A percentile compares a stretch with the other conserved stretches of the same genome.
These are phyloP conservation scores for Coemansia sp. DNA, from an alignment of 192 early-diverging fungal species.

Conservation along the genomic window DNA sequence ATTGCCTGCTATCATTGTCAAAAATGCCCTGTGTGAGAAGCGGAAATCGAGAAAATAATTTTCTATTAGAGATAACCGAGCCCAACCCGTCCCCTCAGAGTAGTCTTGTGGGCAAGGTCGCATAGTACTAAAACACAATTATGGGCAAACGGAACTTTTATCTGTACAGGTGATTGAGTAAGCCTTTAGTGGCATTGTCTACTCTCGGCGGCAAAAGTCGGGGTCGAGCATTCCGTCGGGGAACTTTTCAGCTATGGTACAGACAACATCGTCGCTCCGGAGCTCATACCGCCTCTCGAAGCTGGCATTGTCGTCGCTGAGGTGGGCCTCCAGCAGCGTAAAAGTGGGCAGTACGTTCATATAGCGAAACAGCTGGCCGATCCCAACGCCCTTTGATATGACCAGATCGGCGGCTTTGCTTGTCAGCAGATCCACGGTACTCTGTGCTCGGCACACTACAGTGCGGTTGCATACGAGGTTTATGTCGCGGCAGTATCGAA, in stretches of 20 bases:
- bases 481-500: conserved; percentile 48
- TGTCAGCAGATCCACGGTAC: conserved; percentile 47
- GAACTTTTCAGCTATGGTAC: conserved; percentile 45
- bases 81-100: background rate
- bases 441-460: conserved; percentile 48
- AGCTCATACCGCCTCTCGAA: conserved; percentile 53
- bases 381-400: conserved; percentile 50
- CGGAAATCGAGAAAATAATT: background rate
- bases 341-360: conserved; percentile 55
- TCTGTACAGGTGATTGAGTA: conserved; percentile 4
- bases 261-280: conserved; percentile 46
- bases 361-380: conserved; percentile 58
- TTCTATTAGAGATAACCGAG: too few relatives aligned
- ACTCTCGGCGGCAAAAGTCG: conserved; percentile 25
- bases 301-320: conserved; percentile 49
- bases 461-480: conserved; percentile 53
- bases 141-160: background rate
- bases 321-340: conserved; percentile 39
- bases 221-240: conserved; percentile 54
- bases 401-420: conserved; percentile 48
- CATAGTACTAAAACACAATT: background rate
- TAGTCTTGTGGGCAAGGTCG: background rate
- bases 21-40: background rate
- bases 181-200: background rate
- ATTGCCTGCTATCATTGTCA: conserved; percentile 1